Evolutionary conservation across 495 filamentous ascomycete genomes (phyloP), one percentile per base, ranked within the genome.

Genomic region (Penicillium cinerascens): DNA sequence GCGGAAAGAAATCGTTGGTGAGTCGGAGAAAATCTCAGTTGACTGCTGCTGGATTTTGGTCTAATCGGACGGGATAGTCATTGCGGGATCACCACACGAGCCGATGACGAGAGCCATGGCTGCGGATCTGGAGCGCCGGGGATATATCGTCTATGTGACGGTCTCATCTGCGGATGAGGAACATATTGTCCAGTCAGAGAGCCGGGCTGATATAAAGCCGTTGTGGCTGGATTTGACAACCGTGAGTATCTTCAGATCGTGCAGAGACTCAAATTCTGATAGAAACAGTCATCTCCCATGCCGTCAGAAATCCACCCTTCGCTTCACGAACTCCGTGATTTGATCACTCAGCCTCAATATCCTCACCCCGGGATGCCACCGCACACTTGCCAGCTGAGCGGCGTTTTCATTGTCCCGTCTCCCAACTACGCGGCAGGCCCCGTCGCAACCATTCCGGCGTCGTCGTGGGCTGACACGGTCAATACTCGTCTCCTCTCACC

Each of bases 401-500:
- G 88, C 21, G 73, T 97, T 22, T 79, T 98, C 44, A 69, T 97
- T 40, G 82, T 95, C 29, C 78, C 78, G 7, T 77, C 76, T 2
- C 61, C 68, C 17, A 77, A 86, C 25, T 82, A 83, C 54, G 85
- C 86, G 10, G 80, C 85, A 37, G 85, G 86, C 3, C 87, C 88
- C 1, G 84, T 96, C 37, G 89, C 89, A 49, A 91, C 87, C 4
- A 84, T 96, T 51, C 82, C 90, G 8, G 82, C 88, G 0, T 87
- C 86, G 17, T 79, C 81, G 54, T 96, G 92, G 80, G 87, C 88
- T 47, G 91, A 97, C 63, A 85, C 87, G 13, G 78, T 97, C 58
- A 96, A 96, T 73, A 88, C 87, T 5, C 89, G 92, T 47, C 78
- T 97, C n/a, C 80, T 97, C 25, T 85, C 88, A n/a, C 92, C 95